These are phyloP conservation scores for Microcera coccophila DNA, from an alignment of 2,329 filamentous ascomycete species.

Conservation along the genomic window DNA sequence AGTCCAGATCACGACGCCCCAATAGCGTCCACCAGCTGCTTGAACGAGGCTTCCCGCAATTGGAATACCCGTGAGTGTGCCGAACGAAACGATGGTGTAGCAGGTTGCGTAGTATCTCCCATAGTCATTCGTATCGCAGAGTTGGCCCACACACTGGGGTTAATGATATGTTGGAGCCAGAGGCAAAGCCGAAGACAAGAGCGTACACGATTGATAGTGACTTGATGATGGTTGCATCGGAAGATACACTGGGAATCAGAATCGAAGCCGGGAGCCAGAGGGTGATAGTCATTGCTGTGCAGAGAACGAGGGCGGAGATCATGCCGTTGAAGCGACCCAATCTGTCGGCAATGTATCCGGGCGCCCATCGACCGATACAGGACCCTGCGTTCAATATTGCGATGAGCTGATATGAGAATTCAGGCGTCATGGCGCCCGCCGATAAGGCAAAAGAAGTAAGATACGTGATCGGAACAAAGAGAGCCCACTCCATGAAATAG, in stretches of 20 bases:
- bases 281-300: neutral
- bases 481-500: neutral
- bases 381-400: neutral
- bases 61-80: slow-evolving; percentile 66
- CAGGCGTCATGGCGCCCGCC: neutral
- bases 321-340: neutral
- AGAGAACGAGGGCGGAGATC: neutral
- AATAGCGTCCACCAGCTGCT: slow-evolving; percentile 55
- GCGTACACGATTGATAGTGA: slow-evolving; percentile 73
- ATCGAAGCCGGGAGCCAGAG: no score
- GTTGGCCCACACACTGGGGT: slow-evolving; percentile 78
- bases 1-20: slow-evolving; percentile 65
- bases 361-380: neutral
- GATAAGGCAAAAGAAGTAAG: neutral
- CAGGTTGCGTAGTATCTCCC: slow-evolving; percentile 81
- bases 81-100: slow-evolving; percentile 77
- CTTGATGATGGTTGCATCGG: no score
- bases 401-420: no score
- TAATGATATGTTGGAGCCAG: slow-evolving; percentile 74
- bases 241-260: no score
- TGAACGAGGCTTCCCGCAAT: slow-evolving; percentile 63
- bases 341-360: neutral
- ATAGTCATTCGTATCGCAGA: slow-evolving; percentile 79
- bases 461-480: neutral
- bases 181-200: slow-evolving; percentile 75